phyloP scores from a whole-genome alignment of 345 rosid species.

The Eucalyptus decipiens region DNA sequence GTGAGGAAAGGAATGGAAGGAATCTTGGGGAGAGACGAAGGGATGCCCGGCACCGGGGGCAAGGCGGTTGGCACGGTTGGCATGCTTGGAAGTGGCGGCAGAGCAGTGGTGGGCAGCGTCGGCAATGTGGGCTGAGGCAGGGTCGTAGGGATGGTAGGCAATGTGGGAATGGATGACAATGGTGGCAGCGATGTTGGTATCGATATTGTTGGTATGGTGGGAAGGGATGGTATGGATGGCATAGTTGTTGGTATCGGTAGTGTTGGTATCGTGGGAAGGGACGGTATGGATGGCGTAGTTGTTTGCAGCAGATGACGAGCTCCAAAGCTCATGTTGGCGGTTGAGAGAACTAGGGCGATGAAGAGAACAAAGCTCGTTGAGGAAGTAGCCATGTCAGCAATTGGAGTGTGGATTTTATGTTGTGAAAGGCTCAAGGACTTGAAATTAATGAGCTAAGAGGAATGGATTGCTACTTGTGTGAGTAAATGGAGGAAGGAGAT shows the following conservation, averaged over 20 bases:
- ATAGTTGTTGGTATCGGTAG: background rate
- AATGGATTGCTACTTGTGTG: background rate
- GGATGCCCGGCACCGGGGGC: conserved; percentile 10
- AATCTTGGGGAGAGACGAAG: conserved; percentile 3
- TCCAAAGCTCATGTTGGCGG: background rate
- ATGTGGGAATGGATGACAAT: background rate
- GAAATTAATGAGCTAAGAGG: background rate
- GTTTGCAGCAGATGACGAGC: conserved; percentile 9
- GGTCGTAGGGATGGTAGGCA: background rate
- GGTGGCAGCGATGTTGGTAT: too few relatives aligned
- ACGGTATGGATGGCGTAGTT: background rate
- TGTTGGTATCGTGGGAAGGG: background rate
- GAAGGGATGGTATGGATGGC: background rate
- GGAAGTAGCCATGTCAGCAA: background rate
- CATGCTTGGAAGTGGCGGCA: conserved; percentile 3
- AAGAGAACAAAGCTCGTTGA: background rate
- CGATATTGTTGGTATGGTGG: background rate
- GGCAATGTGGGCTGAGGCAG: background rate
- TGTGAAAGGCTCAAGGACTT: background rate
- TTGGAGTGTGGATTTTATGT: fast-evolving
- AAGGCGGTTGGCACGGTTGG: background rate
- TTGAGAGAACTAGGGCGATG: background rate
- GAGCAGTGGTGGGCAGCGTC: background rate
- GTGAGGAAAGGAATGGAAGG: conserved; percentile 22
- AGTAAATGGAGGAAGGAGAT: background rate